Evolutionary conservation across 2,329 filamentous ascomycete species (phyloP).

Genomic region (Colletotrichum caudatum): DNA sequence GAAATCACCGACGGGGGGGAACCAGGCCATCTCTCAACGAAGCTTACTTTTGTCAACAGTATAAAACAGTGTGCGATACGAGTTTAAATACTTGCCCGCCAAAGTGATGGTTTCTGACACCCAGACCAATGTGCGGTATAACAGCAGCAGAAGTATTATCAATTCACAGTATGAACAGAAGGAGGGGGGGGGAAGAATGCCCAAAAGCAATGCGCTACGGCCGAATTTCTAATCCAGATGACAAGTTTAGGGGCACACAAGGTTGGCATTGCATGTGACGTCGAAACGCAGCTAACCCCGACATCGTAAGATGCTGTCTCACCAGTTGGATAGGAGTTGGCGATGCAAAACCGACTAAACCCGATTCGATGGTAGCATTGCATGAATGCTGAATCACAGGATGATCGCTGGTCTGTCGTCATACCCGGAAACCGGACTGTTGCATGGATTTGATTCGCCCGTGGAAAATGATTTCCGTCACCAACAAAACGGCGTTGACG

Average conservation of each 20-base stretch:
- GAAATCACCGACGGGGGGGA: neutral
- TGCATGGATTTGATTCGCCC: conserved; percentile 3
- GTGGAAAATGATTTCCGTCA: conserved; percentile 26
- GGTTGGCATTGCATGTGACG: conserved; percentile 25
- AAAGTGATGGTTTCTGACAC: neutral
- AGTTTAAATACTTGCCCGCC: neutral
- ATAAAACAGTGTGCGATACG: neutral
- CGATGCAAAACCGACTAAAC: neutral
- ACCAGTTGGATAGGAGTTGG: neutral
- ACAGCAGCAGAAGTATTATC: too few relatives aligned
- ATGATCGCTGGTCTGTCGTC: neutral
- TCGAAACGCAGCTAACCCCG: neutral
- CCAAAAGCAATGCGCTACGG: neutral
- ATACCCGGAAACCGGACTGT: neutral
- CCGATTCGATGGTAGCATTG: conserved; percentile 6
- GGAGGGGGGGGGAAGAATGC: too few relatives aligned
- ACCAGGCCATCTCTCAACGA: neutral
- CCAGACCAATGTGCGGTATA: too few relatives aligned
- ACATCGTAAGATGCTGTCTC: neutral
- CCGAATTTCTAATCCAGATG: neutral
- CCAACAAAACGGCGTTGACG: neutral
- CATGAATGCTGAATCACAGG: neutral
- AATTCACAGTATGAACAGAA: neutral
- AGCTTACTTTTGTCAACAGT: neutral
- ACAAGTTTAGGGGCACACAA: neutral